Evolutionary conservation across 345 rosid species (phyloP), one percentile per base, ranked within the genome.

Genomic region (Salix suchowensis): DNA sequence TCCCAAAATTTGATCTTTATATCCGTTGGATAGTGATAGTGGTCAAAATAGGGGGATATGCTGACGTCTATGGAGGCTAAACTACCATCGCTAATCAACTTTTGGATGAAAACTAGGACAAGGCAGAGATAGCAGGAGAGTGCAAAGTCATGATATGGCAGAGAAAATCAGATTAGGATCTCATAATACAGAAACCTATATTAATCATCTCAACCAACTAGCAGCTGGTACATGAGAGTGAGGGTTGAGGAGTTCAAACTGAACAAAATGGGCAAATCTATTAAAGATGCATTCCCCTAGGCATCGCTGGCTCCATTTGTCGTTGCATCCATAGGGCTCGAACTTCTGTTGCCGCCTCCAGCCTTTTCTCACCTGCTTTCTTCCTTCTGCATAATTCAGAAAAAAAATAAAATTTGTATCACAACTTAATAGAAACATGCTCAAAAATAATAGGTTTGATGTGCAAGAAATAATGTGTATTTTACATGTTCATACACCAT

Each of bases 291-390:
- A 74, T 76, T 88, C 88, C 79, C 88, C 79, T 80, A 82, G 44
- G 86, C 62, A 42, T 82, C 83, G 40, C 81, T 81, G 26, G 79
- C 85, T 65, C 86, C 91, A 28, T 86, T 86, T 71, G 88, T 78
- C 2, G 88, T 42, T 70, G 84, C 88, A 65, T 90, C 97, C 89
- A 88, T 88, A n/a, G 2, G 91, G 90, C 85, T 88, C 93, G n/a
- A 1, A 85, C 87, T 74, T 87, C 93, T 7, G 84, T 80, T 18
- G 96, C 76, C 66, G 87, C 84, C 55, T 87, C 97, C 97, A 1
- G 86, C 80, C 78, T 85, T 88, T 42, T 90, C 94, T 90, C 94
- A 55, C 90, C 92, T 2, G 28, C 12, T 81, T 89, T 92, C 91
- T 91, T 91, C 60, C 91, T n/a, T n/a, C 97, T 91, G 92, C 78